These are phyloP conservation scores for Ceratocystis albifundus DNA, from an alignment of 2,329 filamentous ascomycete species.

Conservation along the genomic window DNA sequence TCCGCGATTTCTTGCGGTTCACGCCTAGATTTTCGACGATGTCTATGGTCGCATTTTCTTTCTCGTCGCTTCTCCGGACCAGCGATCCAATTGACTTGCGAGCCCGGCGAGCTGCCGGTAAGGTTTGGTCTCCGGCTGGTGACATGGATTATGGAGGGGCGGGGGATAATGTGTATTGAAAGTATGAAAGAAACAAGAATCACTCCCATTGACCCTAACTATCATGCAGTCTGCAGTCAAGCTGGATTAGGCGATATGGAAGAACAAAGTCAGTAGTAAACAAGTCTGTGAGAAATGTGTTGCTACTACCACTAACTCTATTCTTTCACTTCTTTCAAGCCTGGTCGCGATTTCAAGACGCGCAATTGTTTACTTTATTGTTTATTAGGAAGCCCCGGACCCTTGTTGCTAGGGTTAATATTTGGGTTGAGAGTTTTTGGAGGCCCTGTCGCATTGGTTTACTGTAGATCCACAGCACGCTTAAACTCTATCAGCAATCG, in stretches of 20 bases:
- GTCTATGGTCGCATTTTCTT: conserved; percentile 67
- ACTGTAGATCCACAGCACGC: background rate
- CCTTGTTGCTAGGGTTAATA: background rate
- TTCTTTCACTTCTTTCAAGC: background rate
- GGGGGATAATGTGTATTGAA: background rate
- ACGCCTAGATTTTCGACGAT: conserved; percentile 43
- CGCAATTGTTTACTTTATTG: conserved; percentile 21
- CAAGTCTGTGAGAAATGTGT: background rate
- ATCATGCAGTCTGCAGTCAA: background rate
- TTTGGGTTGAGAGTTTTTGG: background rate
- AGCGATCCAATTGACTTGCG: conserved; percentile 60
- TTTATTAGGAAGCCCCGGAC: conserved; percentile 7
- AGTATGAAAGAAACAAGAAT: conserved; percentile 6
- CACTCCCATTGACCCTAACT: background rate
- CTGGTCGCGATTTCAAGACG: conserved; percentile 19
- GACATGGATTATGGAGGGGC: background rate
- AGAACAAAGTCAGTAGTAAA: background rate
- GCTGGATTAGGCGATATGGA: background rate
- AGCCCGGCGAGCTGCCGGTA: conserved; percentile 45
- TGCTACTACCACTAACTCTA: background rate
- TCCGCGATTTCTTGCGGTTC: conserved; percentile 61
- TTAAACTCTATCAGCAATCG: background rate
- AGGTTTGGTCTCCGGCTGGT: conserved; percentile 29
- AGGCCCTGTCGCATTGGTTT: no score
- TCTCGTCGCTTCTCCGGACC: conserved; percentile 43